Evolutionary conservation across 2,329 filamentous ascomycete genomes (phyloP).

Genomic region (Pezicula carpinea): DNA sequence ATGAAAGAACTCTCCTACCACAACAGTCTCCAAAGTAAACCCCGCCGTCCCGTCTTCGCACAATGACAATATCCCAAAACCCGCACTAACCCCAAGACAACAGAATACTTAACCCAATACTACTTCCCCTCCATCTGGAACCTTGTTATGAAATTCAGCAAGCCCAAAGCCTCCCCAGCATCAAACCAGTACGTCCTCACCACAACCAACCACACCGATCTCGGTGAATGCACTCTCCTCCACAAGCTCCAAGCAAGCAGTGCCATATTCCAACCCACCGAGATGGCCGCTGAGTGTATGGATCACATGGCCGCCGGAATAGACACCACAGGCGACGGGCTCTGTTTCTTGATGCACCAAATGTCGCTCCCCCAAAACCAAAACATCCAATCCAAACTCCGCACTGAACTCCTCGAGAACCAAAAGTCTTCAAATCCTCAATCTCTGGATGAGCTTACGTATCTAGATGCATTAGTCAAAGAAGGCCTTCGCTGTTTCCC

Average conservation of each 20-base stretch:
- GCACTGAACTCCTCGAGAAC: constrained; percentile 44
- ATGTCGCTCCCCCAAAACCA: constrained; percentile 55
- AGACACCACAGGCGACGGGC: constrained; percentile 64
- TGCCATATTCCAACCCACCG: constrained; percentile 42
- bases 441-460: constrained; percentile 46
- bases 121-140: constrained; percentile 98
- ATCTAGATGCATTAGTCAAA: constrained; percentile 58
- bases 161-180: constrained; percentile 40
- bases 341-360: constrained; percentile 70
- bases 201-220: constrained; percentile 40
- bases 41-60: background rate
- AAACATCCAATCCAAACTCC: constrained; percentile 46
- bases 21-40: constrained; percentile 60
- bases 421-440: constrained; percentile 16
- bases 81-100: constrained; percentile 37
- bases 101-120: constrained; percentile 30
- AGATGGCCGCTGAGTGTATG: constrained; percentile 63
- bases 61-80: background rate
- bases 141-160: constrained; percentile 89
- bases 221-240: constrained; percentile 52
- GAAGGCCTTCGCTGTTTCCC: constrained; percentile 60
- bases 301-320: constrained; percentile 69
- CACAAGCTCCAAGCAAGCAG: constrained; percentile 52
- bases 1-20: constrained; percentile 67
- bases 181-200: constrained; percentile 55